Percentiles rank a stretch among this genome's conserved stretches.
Evolutionary conservation across 352 stramenopile genomes (phyloP).

Genomic region (Plasmopara muralis): DNA sequence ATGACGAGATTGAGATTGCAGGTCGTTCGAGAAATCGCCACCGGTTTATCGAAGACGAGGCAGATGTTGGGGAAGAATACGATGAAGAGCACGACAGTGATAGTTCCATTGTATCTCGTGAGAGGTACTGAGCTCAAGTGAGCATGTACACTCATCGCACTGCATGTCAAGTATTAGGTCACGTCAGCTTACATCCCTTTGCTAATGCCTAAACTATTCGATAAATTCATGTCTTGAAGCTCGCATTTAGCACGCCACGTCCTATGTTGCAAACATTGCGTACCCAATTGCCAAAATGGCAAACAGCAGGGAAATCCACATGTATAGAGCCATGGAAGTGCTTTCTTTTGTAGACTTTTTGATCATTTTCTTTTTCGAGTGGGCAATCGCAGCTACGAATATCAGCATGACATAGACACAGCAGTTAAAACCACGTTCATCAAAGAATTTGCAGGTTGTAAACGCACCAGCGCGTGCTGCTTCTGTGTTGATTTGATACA

Average conservation of each 20-base stretch:
- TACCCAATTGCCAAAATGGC: slow-evolving; percentile 33
- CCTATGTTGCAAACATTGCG: slow-evolving; percentile 22
- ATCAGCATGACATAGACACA: slow-evolving; percentile 4
- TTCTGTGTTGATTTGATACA: slow-evolving; percentile 39
- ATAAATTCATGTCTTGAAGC: not conserved
- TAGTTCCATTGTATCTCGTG: slow-evolving; percentile 15
- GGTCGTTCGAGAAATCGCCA: slow-evolving; percentile 27
- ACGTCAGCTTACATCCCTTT: too few species aligned
- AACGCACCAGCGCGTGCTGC: slow-evolving; percentile 47
- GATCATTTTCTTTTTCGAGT: slow-evolving; percentile 56
- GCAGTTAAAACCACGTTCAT: slow-evolving; percentile 1
- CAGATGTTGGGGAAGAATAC: slow-evolving; percentile 56
- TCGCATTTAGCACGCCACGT: not conserved
- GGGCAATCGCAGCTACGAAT: slow-evolving; percentile 50
- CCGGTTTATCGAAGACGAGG: slow-evolving; percentile 78
- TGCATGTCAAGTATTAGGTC: too few species aligned
- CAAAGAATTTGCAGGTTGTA: not conserved
- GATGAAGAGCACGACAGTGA: slow-evolving; percentile 25
- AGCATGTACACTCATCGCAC: too few species aligned
- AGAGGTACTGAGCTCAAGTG: slow-evolving; percentile 18
- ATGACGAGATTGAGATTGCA: slow-evolving; percentile 41
- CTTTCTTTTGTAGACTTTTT: slow-evolving; percentile 31
- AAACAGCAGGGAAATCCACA: slow-evolving; percentile 38
- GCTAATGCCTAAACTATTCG: too few species aligned
- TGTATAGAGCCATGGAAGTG: slow-evolving; percentile 23